Evolutionary conservation across 2,329 filamentous ascomycete genomes (phyloP).

Genomic region (Claviceps paspali): DNA sequence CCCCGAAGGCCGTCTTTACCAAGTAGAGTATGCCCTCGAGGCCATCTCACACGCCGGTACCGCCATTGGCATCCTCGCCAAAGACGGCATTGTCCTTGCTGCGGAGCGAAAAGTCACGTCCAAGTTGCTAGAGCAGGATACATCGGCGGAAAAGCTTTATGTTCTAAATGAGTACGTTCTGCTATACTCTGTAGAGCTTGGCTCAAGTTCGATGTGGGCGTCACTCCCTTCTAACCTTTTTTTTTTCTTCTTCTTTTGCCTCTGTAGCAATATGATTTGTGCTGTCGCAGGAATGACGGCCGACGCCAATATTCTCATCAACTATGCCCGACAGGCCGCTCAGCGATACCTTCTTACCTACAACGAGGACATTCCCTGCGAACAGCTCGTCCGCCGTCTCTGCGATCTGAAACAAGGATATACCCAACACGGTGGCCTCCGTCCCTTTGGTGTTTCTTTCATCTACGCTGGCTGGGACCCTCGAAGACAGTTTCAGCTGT

Average conservation of each 20-base stretch:
- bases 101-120: slow-evolving; percentile 98
- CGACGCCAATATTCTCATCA: slow-evolving; percentile 99
- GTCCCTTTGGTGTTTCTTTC: slow-evolving; percentile 96
- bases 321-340: slow-evolving; percentile 93
- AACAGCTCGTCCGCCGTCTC: slow-evolving; percentile 89
- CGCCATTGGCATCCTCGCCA: slow-evolving; percentile 87
- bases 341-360: slow-evolving; percentile 97
- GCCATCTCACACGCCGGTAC: slow-evolving; percentile 98
- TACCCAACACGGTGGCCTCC: slow-evolving; percentile 95
- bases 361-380: slow-evolving; percentile 99
- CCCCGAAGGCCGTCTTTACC: slow-evolving; percentile 92
- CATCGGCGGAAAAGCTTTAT: slow-evolving; percentile 98
- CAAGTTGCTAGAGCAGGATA: slow-evolving; percentile 98
- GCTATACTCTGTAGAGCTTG: too few species aligned
- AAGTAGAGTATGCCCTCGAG: slow-evolving; percentile 98
- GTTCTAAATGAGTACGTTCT: slow-evolving; percentile 81
- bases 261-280: slow-evolving; percentile 92
- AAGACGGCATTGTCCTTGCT: slow-evolving; percentile 95
- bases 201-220: too few species aligned
- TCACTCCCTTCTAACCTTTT: too few species aligned
- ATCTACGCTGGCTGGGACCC: slow-evolving; percentile 98
- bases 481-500: slow-evolving; percentile 92
- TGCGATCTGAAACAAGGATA: slow-evolving; percentile 99
- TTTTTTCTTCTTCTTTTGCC: background rate
- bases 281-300: slow-evolving; percentile 98